Evolutionary conservation across 2,329 filamentous ascomycete genomes (phyloP).

Genomic region (Thermoascus crustaceus): DNA sequence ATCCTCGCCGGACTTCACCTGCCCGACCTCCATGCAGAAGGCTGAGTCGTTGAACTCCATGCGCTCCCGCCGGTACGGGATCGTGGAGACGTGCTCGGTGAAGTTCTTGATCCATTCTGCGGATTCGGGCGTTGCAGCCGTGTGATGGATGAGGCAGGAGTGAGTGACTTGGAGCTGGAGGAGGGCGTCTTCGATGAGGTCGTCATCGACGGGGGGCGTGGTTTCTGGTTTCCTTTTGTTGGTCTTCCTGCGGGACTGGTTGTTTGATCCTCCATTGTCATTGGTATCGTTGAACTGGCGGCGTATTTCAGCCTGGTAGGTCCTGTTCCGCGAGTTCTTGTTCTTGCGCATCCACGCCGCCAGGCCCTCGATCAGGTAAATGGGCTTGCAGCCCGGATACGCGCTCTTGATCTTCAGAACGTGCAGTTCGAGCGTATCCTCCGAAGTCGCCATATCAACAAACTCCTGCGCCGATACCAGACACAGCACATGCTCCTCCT

Average conservation of each 20-base stretch:
- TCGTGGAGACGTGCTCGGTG: slow-evolving; percentile 69
- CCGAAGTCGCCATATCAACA: slow-evolving; percentile 47
- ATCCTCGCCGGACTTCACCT: slow-evolving; percentile 62
- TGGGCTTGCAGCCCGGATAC: slow-evolving; percentile 47
- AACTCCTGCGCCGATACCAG: slow-evolving; percentile 58
- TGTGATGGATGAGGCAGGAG: slow-evolving; percentile 62
- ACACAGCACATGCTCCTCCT: slow-evolving; percentile 56
- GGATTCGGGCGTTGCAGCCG: slow-evolving; percentile 51
- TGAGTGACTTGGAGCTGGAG: slow-evolving; percentile 62
- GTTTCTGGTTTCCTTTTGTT: slow-evolving; percentile 37
- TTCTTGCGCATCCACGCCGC: slow-evolving; percentile 60
- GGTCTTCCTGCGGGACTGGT: slow-evolving; percentile 21
- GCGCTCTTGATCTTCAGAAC: slow-evolving; percentile 47
- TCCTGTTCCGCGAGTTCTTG: slow-evolving; percentile 56
- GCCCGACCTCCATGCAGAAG: slow-evolving; percentile 73
- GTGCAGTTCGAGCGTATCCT: slow-evolving; percentile 51
- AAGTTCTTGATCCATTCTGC: slow-evolving; percentile 66
- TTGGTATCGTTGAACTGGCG: slow-evolving; percentile 35
- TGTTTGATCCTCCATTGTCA: slow-evolving; percentile 16
- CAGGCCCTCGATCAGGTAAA: slow-evolving; percentile 68
- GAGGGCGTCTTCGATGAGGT: slow-evolving; percentile 61
- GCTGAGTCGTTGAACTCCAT: slow-evolving; percentile 42
- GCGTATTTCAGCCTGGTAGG: slow-evolving; percentile 59
- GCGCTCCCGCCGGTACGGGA: slow-evolving; percentile 55
- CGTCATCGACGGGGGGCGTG: slow-evolving; percentile 54